Conservation (phyloP, 1,139 yeast species). For the Keqinozyma sinolaborantium region DNA sequence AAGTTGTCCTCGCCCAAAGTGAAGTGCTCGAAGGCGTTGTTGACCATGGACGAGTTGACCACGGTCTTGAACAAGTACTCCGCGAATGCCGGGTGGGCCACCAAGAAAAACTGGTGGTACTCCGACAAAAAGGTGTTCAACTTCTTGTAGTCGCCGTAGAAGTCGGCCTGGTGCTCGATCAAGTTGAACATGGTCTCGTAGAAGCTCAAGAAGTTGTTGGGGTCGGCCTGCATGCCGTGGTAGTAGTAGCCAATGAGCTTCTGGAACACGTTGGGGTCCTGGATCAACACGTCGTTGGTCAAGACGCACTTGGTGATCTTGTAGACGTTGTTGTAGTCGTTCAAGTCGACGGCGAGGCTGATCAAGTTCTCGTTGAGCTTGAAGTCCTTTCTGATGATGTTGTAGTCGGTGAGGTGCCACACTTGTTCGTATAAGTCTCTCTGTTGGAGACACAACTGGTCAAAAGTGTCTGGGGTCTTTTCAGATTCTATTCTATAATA, state of each 20-base stretch:
- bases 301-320: constrained; percentile 38
- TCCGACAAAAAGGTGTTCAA: constrained; percentile 34
- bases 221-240: constrained; percentile 20
- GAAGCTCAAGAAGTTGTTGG: constrained; percentile 24
- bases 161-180: constrained; percentile 31
- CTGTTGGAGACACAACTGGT: constrained; percentile 1
- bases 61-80: constrained; percentile 8
- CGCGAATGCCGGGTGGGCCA: constrained; percentile 11
- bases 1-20: constrained; percentile 31
- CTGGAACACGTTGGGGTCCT: constrained; percentile 25
- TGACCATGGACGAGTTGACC: constrained; percentile 29
- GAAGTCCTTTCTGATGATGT: constrained; percentile 38
- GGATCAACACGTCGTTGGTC: constrained; percentile 29
- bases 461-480: constrained; percentile 4
- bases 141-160: constrained; percentile 20
- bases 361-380: constrained; percentile 24
- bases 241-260: constrained; percentile 31
- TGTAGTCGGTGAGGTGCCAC: constrained; percentile 34
- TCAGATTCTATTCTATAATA: constrained; percentile 16
- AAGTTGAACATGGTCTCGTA: constrained; percentile 31
- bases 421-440: constrained; percentile 14
- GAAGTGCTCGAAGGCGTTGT: constrained; percentile 23
- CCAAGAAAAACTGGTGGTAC: constrained; percentile 18
- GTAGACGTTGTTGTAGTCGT: constrained; percentile 34
- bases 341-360: constrained; percentile 28